Evolutionary conservation across 352 stramenopile species (phyloP).

Genomic region (Globisporangium recalcitrans): DNA sequence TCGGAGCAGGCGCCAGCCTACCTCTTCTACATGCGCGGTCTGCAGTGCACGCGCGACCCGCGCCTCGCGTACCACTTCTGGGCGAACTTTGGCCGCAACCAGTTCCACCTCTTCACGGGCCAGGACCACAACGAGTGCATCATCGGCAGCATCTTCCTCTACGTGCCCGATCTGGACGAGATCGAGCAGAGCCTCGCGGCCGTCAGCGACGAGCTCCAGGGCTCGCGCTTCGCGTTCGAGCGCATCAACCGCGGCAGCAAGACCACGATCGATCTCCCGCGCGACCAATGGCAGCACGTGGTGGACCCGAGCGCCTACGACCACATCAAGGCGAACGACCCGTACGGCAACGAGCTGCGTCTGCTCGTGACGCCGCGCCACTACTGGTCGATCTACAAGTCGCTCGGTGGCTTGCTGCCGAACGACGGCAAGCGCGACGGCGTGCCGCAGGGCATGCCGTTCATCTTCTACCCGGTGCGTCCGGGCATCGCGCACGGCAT

Average conservation of each 20-base stretch:
- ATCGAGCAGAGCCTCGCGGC: slow-evolving; percentile 45
- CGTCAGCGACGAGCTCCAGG: slow-evolving; percentile 43
- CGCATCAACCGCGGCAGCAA: slow-evolving; percentile 46
- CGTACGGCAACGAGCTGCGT: slow-evolving; percentile 54
- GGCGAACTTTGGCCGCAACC: slow-evolving; percentile 62
- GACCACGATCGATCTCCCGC: slow-evolving; percentile 45
- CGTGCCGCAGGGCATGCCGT: slow-evolving; percentile 50
- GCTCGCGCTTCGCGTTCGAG: slow-evolving; percentile 44
- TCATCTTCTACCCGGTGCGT: slow-evolving; percentile 52
- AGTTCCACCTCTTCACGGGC: slow-evolving; percentile 69
- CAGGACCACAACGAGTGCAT: slow-evolving; percentile 58
- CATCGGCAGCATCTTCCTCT: slow-evolving; percentile 51
- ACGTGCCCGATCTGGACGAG: slow-evolving; percentile 50
- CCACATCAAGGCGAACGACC: slow-evolving; percentile 57
- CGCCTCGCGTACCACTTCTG: slow-evolving; percentile 65
- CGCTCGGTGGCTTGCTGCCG: slow-evolving; percentile 44
- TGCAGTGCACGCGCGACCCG: slow-evolving; percentile 60
- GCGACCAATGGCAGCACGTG: slow-evolving; percentile 47
- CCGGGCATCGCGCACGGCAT: slow-evolving; percentile 55
- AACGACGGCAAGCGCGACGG: slow-evolving; percentile 28
- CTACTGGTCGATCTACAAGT: slow-evolving; percentile 58
- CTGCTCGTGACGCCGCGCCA: slow-evolving; percentile 49
- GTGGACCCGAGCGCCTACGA: slow-evolving; percentile 46
- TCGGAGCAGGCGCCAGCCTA: slow-evolving; percentile 36
- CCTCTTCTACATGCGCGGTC: slow-evolving; percentile 61